Evolutionary conservation across 1,284 basidiomycete genomes (phyloP), one percentile per base, ranked within the genome.

Genomic region (Porodaedalea pini): DNA sequence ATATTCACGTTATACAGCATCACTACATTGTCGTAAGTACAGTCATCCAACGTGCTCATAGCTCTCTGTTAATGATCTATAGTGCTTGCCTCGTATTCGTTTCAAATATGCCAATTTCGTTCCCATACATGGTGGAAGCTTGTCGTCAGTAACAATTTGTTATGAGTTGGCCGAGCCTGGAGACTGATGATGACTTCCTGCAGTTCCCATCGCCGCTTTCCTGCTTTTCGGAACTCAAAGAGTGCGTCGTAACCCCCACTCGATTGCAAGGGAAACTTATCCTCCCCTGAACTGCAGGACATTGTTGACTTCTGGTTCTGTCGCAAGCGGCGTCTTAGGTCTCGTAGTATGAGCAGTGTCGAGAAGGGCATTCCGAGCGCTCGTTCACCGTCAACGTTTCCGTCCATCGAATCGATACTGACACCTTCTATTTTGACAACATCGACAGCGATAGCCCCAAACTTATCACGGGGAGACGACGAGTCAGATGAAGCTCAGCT

Each of bases 71-170:
- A 60, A 59, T 17, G 43, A 71, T 69, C 54, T 54, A 44, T 59
- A 77, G 76, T 1, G 73, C 72, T 29, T 75, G 77, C 31, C 65
- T 80, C 45, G 65, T 74, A 21, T 78, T 77, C 64, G 60, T 80
- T 40, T 67, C 69, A 11, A 64, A 71, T 25, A 51, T 60, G n/a
- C 41, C 62, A 3, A 66, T 63, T 37, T 59, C 69, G 3, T 72
- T 77, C 63, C 72, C 76, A 5, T 80, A 77, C 63, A 75, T 84
- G 70, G 68, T 80, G 11, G 76, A 79, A 58, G 81, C 81, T 23
- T 70, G 75, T 21, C 62, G 81, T 83, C 58, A 67, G 78, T 68
- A 31, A 4, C n/a, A 8, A 17, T 8, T 15, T 17, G 27, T 19
- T 10, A 10, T 31, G n/a, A 13, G 36, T 50, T 43, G 13, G 32